A percentile compares a stretch with the other conserved stretches of the same genome.
Conservation (phyloP, 2,329 filamentous ascomycete species). For the Neocucurbitaria cava region DNA sequence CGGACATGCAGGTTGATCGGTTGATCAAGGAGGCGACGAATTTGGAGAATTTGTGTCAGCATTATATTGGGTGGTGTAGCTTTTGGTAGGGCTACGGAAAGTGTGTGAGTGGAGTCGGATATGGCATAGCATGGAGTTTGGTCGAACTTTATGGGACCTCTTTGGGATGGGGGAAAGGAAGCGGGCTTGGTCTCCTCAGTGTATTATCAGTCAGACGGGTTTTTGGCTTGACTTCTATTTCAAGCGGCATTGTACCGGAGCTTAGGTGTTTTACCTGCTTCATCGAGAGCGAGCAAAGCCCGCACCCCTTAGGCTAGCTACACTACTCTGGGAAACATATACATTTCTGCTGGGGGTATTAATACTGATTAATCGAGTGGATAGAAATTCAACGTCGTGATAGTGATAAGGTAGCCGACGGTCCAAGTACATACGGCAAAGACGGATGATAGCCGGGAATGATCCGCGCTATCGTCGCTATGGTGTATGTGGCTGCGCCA, state of each 20-base stretch:
- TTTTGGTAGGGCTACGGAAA: constrained; percentile 78
- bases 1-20: constrained; percentile 90
- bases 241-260: constrained; percentile 3
- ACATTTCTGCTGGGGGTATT: too few species aligned
- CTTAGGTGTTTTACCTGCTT: constrained; percentile 8
- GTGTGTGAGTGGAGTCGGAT: too few species aligned
- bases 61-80: constrained; percentile 99
- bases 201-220: too few species aligned
- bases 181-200: constrained; percentile 2
- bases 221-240: too few species aligned
- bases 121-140: constrained; percentile 7
- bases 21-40: constrained; percentile 95
- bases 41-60: constrained; percentile 95
- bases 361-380: too few species aligned
- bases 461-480: too few species aligned
- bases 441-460: too few species aligned
- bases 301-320: background rate
- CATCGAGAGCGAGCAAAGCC: background rate
- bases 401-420: too few species aligned
- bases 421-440: too few species aligned
- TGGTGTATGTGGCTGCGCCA: too few species aligned
- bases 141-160: background rate
- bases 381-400: too few species aligned
- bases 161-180: constrained; percentile 1
- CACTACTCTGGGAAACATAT: too few species aligned